These are phyloP conservation scores for Cunninghamia lanceolata DNA, from an alignment of 75 land plant genomes.

Conservation along the genomic window DNA sequence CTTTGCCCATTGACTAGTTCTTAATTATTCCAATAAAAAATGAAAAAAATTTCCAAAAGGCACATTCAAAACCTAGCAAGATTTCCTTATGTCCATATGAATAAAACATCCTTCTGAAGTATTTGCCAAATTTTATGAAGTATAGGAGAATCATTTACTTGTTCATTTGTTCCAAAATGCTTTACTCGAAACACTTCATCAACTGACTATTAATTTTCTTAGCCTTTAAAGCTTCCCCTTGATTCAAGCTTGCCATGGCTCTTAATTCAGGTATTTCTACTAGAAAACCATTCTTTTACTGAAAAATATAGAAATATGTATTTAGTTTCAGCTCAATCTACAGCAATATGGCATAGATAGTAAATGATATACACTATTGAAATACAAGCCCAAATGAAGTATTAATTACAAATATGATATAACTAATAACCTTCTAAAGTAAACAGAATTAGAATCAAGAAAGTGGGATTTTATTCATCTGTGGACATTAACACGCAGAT, in stretches of 20 bases:
- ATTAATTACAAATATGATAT: too few relatives aligned
- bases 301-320: too few relatives aligned
- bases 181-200: neutral
- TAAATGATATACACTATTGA: too few relatives aligned
- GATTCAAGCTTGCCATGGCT: neutral
- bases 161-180: neutral
- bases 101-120: neutral
- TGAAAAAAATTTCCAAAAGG: neutral
- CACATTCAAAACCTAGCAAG: neutral
- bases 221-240: neutral
- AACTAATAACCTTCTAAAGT: too few relatives aligned
- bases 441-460: too few relatives aligned
- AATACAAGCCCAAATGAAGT: too few relatives aligned
- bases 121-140: neutral
- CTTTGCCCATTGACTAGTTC: neutral
- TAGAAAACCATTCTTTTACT: neutral
- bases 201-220: neutral
- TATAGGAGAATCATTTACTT: neutral
- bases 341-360: too few relatives aligned
- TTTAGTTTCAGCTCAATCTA: too few relatives aligned
- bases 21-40: neutral
- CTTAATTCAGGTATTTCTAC: neutral
- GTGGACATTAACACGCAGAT: too few relatives aligned
- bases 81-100: neutral
- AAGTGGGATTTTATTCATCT: too few relatives aligned